Evolutionary conservation across 176 grass and related monocot species (phyloP), one percentile per base, ranked within the genome.

Genomic region (Miscanthus lutarioriparius): DNA sequence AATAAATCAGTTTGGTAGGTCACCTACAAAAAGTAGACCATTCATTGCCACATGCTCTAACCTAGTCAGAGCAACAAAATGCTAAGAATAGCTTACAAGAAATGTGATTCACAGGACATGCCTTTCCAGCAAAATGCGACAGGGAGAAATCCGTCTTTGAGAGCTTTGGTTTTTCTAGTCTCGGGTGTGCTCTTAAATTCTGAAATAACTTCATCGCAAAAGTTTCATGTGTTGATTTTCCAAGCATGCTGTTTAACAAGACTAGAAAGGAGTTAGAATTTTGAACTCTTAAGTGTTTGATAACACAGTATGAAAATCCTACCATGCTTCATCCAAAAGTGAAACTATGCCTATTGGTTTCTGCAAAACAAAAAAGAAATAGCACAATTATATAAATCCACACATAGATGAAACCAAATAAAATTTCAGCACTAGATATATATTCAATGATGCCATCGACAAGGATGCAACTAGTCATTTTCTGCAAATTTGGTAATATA

Each of bases 301-400:
- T 30, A 87, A 74, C 17, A 77, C 39, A 80, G 67, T 35, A 8
- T 54, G 80, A 54, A 81, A 28, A 82, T 75, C 48, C 89, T 92
- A 97, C 94, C 94, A 97, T 82, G 94, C 90, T 90, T 97, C 94
- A 89, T 97, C 94, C 86, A 97, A 86, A 65, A 97, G 92, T 44
- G 94, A 97, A 78, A 97, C 71, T 88, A 97, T 94, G 82, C 94
- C 94, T 83, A 97, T 94, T 54, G 94, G 94, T 89, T 90, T 97
- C 94, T 97, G 92, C 86, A 92, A 49, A 63, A 79, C 71, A 84
- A 84, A 89, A 76, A 58, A 80, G 38, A 22, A 88, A 20, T 32
- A 45, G 5, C 19, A 83, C 44, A 68, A 77, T 64, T 16, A 82
- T 74, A 58, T 47, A 68, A 9, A 78, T 80, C n/a, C 15, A 64